A percentile compares a stretch with the other conserved stretches of the same genome.
phyloP scores from a whole-genome alignment of 768 basidiomycete species.

The Tricholoma flavovirens region DNA sequence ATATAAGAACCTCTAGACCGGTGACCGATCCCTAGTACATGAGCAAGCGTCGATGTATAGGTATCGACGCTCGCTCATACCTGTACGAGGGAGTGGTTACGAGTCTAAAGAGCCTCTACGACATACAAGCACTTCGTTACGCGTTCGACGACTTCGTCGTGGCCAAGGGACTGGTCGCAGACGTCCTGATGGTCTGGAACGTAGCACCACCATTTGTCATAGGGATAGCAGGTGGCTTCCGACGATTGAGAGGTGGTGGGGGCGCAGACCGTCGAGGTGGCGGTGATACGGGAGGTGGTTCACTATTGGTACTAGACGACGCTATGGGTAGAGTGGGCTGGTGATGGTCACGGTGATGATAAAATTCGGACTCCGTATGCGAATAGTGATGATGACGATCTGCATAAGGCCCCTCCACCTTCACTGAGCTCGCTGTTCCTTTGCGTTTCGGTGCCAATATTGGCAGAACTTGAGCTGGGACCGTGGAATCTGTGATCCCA shows the following conservation, averaged over 20 bases:
- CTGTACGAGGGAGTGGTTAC: no score
- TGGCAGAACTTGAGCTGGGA: constrained; percentile 1
- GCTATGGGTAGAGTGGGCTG: constrained; percentile 11
- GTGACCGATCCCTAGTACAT: no score
- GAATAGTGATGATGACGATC: constrained; percentile 6
- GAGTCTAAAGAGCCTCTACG: no score
- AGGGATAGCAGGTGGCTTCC: constrained; percentile 71
- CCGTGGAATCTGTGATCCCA: constrained; percentile 14
- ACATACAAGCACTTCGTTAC: not conserved
- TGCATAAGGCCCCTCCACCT: constrained; percentile 17
- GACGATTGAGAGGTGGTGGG: constrained; percentile 60
- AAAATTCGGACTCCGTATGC: constrained; percentile 9
- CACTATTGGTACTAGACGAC: constrained; percentile 1
- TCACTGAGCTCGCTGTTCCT: constrained; percentile 20
- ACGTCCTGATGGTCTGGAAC: constrained; percentile 54
- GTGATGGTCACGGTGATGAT: constrained; percentile 7
- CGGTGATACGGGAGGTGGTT: constrained; percentile 15
- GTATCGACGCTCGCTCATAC: no score
- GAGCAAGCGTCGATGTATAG: no score
- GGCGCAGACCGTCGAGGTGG: constrained; percentile 48
- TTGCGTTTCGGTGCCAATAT: constrained; percentile 16
- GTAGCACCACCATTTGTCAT: constrained; percentile 46
- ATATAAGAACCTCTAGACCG: not conserved
- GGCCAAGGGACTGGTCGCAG: constrained; percentile 30
- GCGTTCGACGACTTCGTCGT: not conserved